phyloP scores from a whole-genome alignment of 2,329 filamentous ascomycete species.

The Arachnopeziza araneosa region DNA sequence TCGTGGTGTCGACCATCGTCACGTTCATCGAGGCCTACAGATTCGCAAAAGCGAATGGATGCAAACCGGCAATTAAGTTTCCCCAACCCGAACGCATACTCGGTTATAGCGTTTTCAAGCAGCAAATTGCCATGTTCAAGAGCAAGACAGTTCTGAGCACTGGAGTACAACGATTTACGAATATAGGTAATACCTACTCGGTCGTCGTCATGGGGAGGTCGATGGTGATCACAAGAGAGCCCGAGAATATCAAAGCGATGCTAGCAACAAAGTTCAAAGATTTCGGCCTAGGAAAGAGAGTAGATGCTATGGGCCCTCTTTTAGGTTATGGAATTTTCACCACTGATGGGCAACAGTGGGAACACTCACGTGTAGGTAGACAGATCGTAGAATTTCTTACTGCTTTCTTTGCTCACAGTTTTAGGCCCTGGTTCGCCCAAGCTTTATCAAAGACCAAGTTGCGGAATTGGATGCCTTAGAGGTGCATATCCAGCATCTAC shows the following conservation, averaged over 20 bases:
- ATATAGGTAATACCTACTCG: too few relatives aligned
- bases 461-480: conserved; percentile 69
- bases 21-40: too few relatives aligned
- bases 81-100: too few relatives aligned
- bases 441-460: conserved; percentile 34
- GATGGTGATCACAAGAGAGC: conserved; percentile 31
- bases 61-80: too few relatives aligned
- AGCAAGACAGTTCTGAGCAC: too few relatives aligned
- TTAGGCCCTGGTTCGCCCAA: conserved; percentile 12
- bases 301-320: conserved; percentile 36
- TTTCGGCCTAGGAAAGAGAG: conserved; percentile 39
- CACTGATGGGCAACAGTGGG: conserved; percentile 48
- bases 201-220: too few relatives aligned
- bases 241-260: conserved; percentile 51
- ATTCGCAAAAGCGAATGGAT: too few relatives aligned
- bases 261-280: conserved; percentile 48
- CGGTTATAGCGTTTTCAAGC: too few relatives aligned
- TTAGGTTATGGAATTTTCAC: conserved; percentile 52
- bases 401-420: not conserved
- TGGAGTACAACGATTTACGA: too few relatives aligned
- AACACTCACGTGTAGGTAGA: conserved; percentile 33
- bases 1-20: too few relatives aligned
- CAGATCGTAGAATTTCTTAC: not conserved
- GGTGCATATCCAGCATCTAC: conserved; percentile 55
- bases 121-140: too few relatives aligned